phyloP scores from a whole-genome alignment of 2,329 filamentous ascomycete genomes.

The Orbilia javanica region DNA sequence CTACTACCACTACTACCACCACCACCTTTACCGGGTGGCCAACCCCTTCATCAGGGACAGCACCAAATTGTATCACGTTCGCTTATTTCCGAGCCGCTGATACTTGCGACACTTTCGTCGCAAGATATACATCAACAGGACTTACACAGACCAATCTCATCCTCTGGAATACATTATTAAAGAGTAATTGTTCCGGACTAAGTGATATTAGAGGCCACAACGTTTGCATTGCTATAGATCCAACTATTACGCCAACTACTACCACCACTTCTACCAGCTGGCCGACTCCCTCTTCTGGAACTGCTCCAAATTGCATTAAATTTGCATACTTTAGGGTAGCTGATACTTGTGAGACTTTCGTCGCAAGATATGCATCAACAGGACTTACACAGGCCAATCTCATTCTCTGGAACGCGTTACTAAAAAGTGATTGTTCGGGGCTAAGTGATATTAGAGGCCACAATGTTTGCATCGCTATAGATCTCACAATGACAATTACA shows the following conservation, averaged over 20 bases:
- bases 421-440: slow-evolving; percentile 28
- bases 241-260: no score
- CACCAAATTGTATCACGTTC: slow-evolving; percentile 5
- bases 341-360: slow-evolving; percentile 27
- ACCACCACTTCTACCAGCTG: not conserved
- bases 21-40: not conserved
- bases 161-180: slow-evolving; percentile 27
- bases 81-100: slow-evolving; percentile 12
- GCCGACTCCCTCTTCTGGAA: slow-evolving; percentile 10
- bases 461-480: slow-evolving; percentile 6
- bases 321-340: not conserved
- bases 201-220: not conserved
- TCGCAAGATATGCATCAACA: slow-evolving; percentile 14
- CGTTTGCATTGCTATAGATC: no score
- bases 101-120: slow-evolving; percentile 33
- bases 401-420: slow-evolving; percentile 22
- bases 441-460: not conserved
- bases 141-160: slow-evolving; percentile 28
- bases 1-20: not conserved
- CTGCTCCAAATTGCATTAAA: slow-evolving; percentile 1
- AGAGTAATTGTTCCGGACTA: slow-evolving; percentile 16
- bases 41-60: slow-evolving; percentile 13
- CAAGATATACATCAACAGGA: not conserved
- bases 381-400: slow-evolving; percentile 10
- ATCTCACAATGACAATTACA: not conserved